Percentiles rank a stretch among this genome's conserved stretches.
These are phyloP conservation scores for Hypomontagnella submonticulosa DNA, from an alignment of 495 filamentous ascomycete species.

Conservation along the genomic window DNA sequence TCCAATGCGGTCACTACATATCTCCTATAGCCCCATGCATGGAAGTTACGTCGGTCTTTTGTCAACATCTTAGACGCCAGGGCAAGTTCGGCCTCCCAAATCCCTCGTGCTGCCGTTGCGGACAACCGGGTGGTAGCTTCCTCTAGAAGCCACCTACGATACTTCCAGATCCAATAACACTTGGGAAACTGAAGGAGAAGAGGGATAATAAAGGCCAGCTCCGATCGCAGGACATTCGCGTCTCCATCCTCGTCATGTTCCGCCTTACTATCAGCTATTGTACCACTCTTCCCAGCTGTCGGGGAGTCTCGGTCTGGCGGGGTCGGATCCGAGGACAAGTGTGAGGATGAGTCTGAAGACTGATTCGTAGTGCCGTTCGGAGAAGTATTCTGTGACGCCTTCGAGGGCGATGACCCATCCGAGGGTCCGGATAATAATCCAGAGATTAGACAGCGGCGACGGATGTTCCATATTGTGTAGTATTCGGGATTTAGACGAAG, in stretches of 20 bases:
- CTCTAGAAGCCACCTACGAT: slow-evolving; percentile 87
- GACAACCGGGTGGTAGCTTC: slow-evolving; percentile 73
- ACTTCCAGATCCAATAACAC: slow-evolving; percentile 99
- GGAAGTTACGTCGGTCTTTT: slow-evolving; percentile 91
- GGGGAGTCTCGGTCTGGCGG: slow-evolving; percentile 56
- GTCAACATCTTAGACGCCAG: slow-evolving; percentile 87
- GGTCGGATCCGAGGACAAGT: slow-evolving; percentile 60
- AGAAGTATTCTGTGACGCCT: slow-evolving; percentile 67
- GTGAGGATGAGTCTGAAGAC: slow-evolving; percentile 61
- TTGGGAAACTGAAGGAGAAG: slow-evolving; percentile 88
- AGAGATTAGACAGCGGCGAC: slow-evolving; percentile 73
- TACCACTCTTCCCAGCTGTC: slow-evolving; percentile 68
- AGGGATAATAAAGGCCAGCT: slow-evolving; percentile 83
- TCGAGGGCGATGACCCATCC: slow-evolving; percentile 64
- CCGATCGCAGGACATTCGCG: slow-evolving; percentile 60
- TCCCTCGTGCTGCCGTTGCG: slow-evolving; percentile 58
- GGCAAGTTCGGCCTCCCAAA: slow-evolving; percentile 86
- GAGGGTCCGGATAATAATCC: slow-evolving; percentile 63
- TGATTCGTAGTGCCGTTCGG: slow-evolving; percentile 61
- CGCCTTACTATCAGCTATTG: slow-evolving; percentile 56
- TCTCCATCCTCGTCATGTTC: slow-evolving; percentile 40
- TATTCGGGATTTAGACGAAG: slow-evolving; percentile 93
- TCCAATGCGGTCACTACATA: slow-evolving; percentile 77
- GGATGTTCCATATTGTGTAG: slow-evolving; percentile 98
- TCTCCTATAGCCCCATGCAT: slow-evolving; percentile 94